A percentile compares a stretch with the other conserved stretches of the same genome.
phyloP scores from a whole-genome alignment of 2,329 filamentous ascomycete species.

The Talaromyces marneffei region DNA sequence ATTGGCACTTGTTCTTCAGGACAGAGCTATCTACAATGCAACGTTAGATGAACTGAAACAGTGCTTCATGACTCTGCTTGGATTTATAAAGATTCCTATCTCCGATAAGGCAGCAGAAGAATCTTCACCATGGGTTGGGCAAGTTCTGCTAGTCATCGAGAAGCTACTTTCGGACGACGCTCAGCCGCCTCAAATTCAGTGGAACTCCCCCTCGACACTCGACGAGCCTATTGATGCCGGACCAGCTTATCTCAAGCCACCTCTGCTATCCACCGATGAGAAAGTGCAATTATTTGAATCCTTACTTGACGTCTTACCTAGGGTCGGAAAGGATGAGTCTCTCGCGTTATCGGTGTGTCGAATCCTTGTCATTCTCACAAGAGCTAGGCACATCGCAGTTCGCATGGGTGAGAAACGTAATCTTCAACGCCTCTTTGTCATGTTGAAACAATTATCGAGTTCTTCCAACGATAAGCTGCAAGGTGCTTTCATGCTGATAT shows the following conservation, averaged over 20 bases:
- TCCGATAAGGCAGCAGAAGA: constrained; percentile 65
- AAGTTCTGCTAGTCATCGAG: constrained; percentile 84
- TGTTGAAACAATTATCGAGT: constrained; percentile 86
- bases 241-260: constrained; percentile 53
- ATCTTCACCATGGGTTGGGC: constrained; percentile 85
- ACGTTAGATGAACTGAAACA: constrained; percentile 70
- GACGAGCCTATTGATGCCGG: constrained; percentile 45
- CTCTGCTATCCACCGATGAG: constrained; percentile 59
- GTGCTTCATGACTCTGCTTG: constrained; percentile 68
- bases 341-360: constrained; percentile 78
- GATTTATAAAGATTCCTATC: constrained; percentile 63
- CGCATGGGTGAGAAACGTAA: constrained; percentile 81
- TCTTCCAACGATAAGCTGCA: constrained; percentile 70
- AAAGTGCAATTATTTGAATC: constrained; percentile 67
- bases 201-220: constrained; percentile 51
- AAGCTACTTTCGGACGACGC: constrained; percentile 84
- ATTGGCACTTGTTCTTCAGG: constrained; percentile 78
- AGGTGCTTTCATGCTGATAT: constrained; percentile 71
- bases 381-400: constrained; percentile 67
- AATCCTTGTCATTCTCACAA: constrained; percentile 80
- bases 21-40: constrained; percentile 70
- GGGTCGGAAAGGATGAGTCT: constrained; percentile 78
- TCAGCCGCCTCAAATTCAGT: constrained; percentile 67
- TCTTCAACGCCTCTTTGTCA: constrained; percentile 82
- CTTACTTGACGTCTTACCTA: constrained; percentile 76